Conservation (phyloP, 352 stramenopile species). For the Phytophthora citrophthora region DNA sequence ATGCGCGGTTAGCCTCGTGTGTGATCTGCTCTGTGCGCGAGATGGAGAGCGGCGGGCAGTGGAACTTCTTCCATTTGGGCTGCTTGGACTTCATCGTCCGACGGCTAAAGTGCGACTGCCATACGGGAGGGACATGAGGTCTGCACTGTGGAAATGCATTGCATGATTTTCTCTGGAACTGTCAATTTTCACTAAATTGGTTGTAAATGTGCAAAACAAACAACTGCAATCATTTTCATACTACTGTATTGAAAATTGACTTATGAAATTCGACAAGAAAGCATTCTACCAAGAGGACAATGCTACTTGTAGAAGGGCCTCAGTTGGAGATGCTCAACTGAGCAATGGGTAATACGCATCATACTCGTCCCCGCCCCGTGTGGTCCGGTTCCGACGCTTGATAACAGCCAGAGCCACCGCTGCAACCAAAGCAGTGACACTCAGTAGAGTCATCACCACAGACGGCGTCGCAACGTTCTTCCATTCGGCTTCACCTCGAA, state of each 20-base stretch:
- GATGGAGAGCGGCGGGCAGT: constrained; percentile 70
- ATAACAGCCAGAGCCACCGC: constrained; percentile 11
- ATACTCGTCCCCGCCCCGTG: neutral
- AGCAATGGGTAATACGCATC: neutral
- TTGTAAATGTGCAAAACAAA: no score
- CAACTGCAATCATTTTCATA: no score
- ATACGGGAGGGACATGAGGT: neutral
- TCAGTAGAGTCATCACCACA: constrained; percentile 3
- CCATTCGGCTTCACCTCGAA: constrained; percentile 2
- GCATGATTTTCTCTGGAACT: no score
- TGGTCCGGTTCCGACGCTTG: constrained; percentile 7
- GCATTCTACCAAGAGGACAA: no score
- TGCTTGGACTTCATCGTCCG: constrained; percentile 50
- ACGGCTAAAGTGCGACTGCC: constrained; percentile 1
- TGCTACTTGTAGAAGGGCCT: neutral
- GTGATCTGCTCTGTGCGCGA: constrained; percentile 71
- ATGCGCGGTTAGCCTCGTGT: constrained; percentile 74
- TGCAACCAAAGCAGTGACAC: constrained; percentile 10
- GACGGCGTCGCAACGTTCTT: constrained; percentile 1
- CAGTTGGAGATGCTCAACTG: neutral
- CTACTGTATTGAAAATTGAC: no score
- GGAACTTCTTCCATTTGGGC: constrained; percentile 80
- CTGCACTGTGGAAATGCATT: no score
- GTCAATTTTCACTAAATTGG: no score
- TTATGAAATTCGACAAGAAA: no score